Percentiles rank a stretch among this genome's conserved stretches.
Evolutionary conservation across 2,329 filamentous ascomycete genomes (phyloP).

Genomic region (Xylaria sp.): DNA sequence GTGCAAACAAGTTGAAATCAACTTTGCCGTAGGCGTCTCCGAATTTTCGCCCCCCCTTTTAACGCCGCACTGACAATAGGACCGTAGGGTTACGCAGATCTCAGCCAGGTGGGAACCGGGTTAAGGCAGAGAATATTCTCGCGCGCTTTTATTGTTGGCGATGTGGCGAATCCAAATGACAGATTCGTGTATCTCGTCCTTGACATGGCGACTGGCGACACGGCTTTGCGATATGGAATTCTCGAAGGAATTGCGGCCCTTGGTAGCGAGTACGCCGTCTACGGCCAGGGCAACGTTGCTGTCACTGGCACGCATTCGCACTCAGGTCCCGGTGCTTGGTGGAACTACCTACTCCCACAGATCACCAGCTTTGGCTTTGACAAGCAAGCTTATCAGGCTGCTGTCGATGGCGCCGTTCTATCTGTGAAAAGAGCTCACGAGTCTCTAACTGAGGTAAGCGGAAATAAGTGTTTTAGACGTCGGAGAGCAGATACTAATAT

Average conservation of each 20-base stretch:
- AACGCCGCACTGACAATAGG: slow-evolving; percentile 6
- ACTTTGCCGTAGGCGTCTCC: slow-evolving; percentile 81
- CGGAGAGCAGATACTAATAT: slow-evolving; percentile 37
- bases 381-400: slow-evolving; percentile 84
- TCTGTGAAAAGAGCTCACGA: slow-evolving; percentile 85
- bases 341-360: slow-evolving; percentile 91
- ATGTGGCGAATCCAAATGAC: slow-evolving; percentile 70
- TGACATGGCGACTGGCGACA: slow-evolving; percentile 89
- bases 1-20: slow-evolving; percentile 74
- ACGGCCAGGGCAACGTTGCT: slow-evolving; percentile 84
- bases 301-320: slow-evolving; percentile 93
- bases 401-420: slow-evolving; percentile 83
- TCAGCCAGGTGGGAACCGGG: slow-evolving; percentile 78
- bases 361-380: slow-evolving; percentile 88
- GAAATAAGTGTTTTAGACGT: not conserved
- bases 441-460: slow-evolving; percentile 62
- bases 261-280: slow-evolving; percentile 77
- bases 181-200: slow-evolving; percentile 87
- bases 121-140: slow-evolving; percentile 87
- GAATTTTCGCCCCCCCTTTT: not conserved
- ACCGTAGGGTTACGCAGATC: slow-evolving; percentile 37
- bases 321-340: slow-evolving; percentile 88
- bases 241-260: slow-evolving; percentile 75
- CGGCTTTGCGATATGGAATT: slow-evolving; percentile 85
- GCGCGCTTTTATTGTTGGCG: slow-evolving; percentile 86